Percentiles rank a stretch among this genome's conserved stretches.
Conservation (phyloP, 768 basidiomycete species). For the Mrakia gelida region DNA sequence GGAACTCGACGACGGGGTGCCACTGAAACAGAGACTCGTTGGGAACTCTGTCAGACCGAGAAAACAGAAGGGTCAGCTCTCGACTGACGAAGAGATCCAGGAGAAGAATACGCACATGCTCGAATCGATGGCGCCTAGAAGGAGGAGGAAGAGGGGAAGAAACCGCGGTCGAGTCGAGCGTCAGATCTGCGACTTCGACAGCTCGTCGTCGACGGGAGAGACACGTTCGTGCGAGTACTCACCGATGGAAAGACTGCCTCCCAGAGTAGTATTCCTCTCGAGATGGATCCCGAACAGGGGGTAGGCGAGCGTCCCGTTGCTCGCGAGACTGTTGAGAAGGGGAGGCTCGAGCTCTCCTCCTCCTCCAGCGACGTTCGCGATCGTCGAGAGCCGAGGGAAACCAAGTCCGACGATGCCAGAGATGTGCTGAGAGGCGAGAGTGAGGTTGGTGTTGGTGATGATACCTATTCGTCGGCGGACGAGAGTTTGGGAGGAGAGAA, state of each 20-base stretch:
- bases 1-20: conserved; percentile 25
- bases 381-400: conserved; percentile 9
- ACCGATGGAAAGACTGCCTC: conserved; percentile 21
- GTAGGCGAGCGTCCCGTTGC: conserved; percentile 10
- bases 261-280: conserved; percentile 12
- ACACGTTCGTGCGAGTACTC: not conserved
- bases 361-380: conserved; percentile 1
- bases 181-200: not conserved
- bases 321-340: conserved; percentile 20
- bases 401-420: conserved; percentile 25
- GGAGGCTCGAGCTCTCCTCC: not conserved
- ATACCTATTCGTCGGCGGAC: not conserved
- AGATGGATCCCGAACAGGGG: conserved; percentile 28
- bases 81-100: not conserved
- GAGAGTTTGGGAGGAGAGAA: not conserved
- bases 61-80: not conserved
- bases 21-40: conserved; percentile 15
- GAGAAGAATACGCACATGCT: not conserved
- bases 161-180: not conserved
- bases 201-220: not conserved
- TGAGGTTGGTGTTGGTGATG: conserved; percentile 21
- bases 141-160: not conserved
- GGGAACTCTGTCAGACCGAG: not conserved
- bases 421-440: conserved; percentile 23
- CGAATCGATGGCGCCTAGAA: conserved; percentile 14